phyloP scores from a whole-genome alignment of 2,329 filamentous ascomycete genomes.

The Alternaria atra region DNA sequence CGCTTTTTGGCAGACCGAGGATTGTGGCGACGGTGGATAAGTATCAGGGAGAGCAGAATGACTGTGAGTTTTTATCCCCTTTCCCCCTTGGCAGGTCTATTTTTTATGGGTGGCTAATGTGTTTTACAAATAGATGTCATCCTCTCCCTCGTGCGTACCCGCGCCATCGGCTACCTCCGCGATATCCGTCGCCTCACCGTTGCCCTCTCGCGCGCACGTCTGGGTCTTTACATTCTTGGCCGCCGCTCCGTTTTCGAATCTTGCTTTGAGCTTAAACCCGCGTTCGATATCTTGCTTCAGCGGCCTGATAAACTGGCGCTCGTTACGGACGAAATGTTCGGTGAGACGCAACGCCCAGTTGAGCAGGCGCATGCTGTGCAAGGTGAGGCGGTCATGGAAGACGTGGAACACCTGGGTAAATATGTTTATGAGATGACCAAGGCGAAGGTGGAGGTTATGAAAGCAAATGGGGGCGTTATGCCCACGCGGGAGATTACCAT shows the following conservation, averaged over 20 bases:
- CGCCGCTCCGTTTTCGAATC: slow-evolving; percentile 87
- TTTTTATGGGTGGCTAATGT: slow-evolving; percentile 13
- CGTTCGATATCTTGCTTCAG: slow-evolving; percentile 79
- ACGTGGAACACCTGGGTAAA: slow-evolving; percentile 91
- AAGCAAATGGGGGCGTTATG: slow-evolving; percentile 50
- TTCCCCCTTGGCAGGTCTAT: too few relatives aligned
- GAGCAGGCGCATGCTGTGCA: slow-evolving; percentile 45
- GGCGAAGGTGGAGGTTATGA: slow-evolving; percentile 69
- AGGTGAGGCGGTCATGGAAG: slow-evolving; percentile 76
- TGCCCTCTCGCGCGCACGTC: slow-evolving; percentile 87
- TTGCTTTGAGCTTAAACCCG: slow-evolving; percentile 85
- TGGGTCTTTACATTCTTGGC: slow-evolving; percentile 92
- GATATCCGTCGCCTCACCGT: slow-evolving; percentile 94
- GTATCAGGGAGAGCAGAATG: slow-evolving; percentile 99
- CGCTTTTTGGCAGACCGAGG: slow-evolving; percentile 87
- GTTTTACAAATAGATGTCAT: slow-evolving; percentile 74
- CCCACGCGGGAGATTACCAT: slow-evolving; percentile 50
- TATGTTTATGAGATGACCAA: slow-evolving; percentile 98
- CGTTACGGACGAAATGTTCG: slow-evolving; percentile 84
- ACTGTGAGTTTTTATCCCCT: slow-evolving; percentile 73
- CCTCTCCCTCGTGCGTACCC: slow-evolving; percentile 88
- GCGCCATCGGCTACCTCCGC: slow-evolving; percentile 87
- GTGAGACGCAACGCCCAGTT: slow-evolving; percentile 66
- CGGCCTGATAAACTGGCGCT: slow-evolving; percentile 84
- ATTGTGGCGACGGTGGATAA: slow-evolving; percentile 96